Conservation (phyloP, 2,329 filamentous ascomycete genomes). For the Paecilomyces niveus region DNA sequence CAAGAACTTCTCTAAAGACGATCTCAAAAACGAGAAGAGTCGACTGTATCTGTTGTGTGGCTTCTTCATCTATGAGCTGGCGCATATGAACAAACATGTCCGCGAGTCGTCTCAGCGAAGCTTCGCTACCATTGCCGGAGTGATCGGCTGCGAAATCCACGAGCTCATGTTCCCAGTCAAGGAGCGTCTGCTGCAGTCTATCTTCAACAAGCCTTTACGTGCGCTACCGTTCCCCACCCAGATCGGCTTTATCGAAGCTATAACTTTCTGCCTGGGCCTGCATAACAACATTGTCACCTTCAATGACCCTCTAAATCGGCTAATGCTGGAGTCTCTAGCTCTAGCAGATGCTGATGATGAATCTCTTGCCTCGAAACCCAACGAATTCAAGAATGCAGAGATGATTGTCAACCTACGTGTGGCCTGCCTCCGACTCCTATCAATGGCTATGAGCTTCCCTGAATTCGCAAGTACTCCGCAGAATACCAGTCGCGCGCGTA, state of each 20-base stretch:
- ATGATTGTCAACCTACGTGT: conserved; percentile 87
- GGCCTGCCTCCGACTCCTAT: conserved; percentile 86
- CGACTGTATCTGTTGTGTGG: conserved; percentile 71
- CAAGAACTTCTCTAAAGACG: conserved; percentile 71
- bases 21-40: conserved; percentile 60
- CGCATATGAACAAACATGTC: conserved; percentile 93
- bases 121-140: conserved; percentile 72
- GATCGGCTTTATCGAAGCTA: conserved; percentile 96
- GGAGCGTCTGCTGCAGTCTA: conserved; percentile 79
- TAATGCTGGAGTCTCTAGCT: conserved; percentile 89
- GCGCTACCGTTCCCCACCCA: conserved; percentile 91
- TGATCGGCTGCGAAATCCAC: conserved; percentile 70
- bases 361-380: conserved; percentile 81
- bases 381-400: conserved; percentile 92
- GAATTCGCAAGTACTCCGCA: conserved; percentile 75
- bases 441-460: conserved; percentile 85
- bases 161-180: conserved; percentile 86
- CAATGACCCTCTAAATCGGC: conserved; percentile 80
- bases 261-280: conserved; percentile 87
- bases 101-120: conserved; percentile 78
- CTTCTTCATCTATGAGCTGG: conserved; percentile 78
- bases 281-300: conserved; percentile 86
- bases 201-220: conserved; percentile 89
- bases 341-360: conserved; percentile 93
- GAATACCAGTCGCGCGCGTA: conserved; percentile 56